phyloP scores from a whole-genome alignment of 208 protist genomes.

The Trypanosoma grayi region DNA sequence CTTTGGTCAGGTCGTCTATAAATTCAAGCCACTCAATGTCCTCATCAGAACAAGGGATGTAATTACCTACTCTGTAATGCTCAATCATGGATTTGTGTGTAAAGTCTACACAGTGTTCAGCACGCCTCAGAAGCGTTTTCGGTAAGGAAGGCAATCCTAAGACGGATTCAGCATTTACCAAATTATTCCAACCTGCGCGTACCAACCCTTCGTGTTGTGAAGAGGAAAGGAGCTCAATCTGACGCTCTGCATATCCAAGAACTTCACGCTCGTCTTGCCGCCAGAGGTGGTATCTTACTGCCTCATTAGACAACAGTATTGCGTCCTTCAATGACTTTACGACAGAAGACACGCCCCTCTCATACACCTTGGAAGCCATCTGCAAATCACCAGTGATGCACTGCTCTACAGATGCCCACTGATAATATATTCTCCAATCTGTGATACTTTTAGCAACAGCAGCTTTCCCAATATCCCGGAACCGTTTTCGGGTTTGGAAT shows the following conservation, averaged over 20 bases:
- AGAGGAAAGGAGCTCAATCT: slow-evolving; percentile 59
- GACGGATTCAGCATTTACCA: slow-evolving; percentile 52
- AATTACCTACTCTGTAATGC: slow-evolving; percentile 67
- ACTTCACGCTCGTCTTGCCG: slow-evolving; percentile 63
- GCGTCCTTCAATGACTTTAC: slow-evolving; percentile 48
- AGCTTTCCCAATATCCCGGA: slow-evolving; percentile 59
- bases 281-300: slow-evolving; percentile 63
- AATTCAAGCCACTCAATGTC: slow-evolving; percentile 56
- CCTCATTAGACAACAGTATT: slow-evolving; percentile 55
- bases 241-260: slow-evolving; percentile 69
- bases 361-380: slow-evolving; percentile 74
- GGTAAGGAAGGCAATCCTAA: slow-evolving; percentile 57
- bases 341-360: slow-evolving; percentile 71
- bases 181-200: slow-evolving; percentile 61
- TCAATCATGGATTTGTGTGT: slow-evolving; percentile 43
- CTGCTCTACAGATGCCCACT: slow-evolving; percentile 64
- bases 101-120: slow-evolving; percentile 35
- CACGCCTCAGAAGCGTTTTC: slow-evolving; percentile 47
- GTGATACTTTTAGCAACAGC: slow-evolving; percentile 48
- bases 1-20: slow-evolving; percentile 44
- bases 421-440: slow-evolving; percentile 83
- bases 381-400: slow-evolving; percentile 42
- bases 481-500: slow-evolving; percentile 28
- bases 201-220: slow-evolving; percentile 38
- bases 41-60: slow-evolving; percentile 50